Evolutionary conservation across 2,329 filamentous ascomycete genomes (phyloP).

Genomic region (Venturia pyrina): DNA sequence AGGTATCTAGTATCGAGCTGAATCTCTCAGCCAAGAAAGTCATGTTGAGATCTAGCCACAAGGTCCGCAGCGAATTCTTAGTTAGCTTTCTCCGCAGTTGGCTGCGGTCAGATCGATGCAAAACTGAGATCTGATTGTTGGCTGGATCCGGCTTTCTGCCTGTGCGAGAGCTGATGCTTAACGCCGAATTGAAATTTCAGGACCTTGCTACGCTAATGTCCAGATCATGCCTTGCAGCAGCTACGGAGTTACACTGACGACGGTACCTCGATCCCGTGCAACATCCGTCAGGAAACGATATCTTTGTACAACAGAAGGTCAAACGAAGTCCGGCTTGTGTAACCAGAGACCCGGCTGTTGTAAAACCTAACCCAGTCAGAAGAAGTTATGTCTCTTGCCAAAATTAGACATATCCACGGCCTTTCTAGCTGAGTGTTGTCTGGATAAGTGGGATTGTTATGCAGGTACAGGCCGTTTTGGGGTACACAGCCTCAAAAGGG

Average conservation of each 20-base stretch:
- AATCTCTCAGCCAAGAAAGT: not conserved
- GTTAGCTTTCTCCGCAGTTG: not conserved
- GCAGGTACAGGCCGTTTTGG: not conserved
- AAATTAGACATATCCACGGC: not conserved
- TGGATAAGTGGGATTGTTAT: not conserved
- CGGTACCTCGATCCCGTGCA: not conserved
- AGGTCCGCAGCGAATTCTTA: not conserved
- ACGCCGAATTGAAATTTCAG: not conserved
- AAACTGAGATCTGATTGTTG: not conserved
- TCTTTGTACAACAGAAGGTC: constrained; percentile 5
- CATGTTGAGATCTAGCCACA: not conserved
- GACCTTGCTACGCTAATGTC: not conserved
- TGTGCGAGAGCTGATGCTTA: not conserved
- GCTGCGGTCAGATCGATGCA: not conserved
- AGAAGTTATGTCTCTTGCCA: not conserved
- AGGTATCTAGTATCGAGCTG: not conserved
- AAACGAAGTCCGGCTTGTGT: not conserved
- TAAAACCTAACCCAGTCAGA: not conserved
- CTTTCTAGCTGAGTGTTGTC: not conserved
- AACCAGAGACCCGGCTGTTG: not conserved
- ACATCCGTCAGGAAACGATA: not conserved
- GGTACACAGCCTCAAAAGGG: not conserved
- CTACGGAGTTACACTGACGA: not conserved
- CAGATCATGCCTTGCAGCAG: not conserved
- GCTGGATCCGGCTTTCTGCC: not conserved